Evolutionary conservation across 2,329 filamentous ascomycete genomes (phyloP).

Genomic region (Stemphylium beticola): DNA sequence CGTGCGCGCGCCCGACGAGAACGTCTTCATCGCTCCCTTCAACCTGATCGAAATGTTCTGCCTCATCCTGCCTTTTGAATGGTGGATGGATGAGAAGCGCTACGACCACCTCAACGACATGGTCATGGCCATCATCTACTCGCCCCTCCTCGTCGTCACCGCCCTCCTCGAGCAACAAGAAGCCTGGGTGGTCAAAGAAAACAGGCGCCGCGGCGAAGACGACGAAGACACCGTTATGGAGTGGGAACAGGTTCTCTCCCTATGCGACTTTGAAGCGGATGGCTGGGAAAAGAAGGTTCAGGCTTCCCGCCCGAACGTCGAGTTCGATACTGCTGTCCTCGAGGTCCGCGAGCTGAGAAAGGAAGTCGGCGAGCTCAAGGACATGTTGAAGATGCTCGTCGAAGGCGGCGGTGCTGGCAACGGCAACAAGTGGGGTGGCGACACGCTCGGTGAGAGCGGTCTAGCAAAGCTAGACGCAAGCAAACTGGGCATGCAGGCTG

Average conservation of each 20-base stretch:
- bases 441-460: slow-evolving; percentile 39
- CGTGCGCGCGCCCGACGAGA: slow-evolving; percentile 94
- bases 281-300: slow-evolving; percentile 85
- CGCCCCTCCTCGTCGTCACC: slow-evolving; percentile 78
- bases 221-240: slow-evolving; percentile 90
- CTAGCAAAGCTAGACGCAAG: slow-evolving; percentile 27
- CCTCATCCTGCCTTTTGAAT: slow-evolving; percentile 83
- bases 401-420: slow-evolving; percentile 16
- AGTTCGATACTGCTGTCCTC: slow-evolving; percentile 75
- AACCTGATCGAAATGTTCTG: slow-evolving; percentile 89
- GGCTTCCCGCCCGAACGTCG: slow-evolving; percentile 78
- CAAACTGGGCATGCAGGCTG: slow-evolving; percentile 16
- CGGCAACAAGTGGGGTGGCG: slow-evolving; percentile 33
- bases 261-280: slow-evolving; percentile 80
- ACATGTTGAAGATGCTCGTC: slow-evolving; percentile 40
- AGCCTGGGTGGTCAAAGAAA: slow-evolving; percentile 68
- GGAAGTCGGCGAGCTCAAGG: slow-evolving; percentile 55
- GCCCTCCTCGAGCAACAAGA: slow-evolving; percentile 63
- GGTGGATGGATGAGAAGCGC: slow-evolving; percentile 80
- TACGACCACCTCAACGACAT: slow-evolving; percentile 88
- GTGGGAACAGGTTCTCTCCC: slow-evolving; percentile 82
- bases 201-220: slow-evolving; percentile 79
- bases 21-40: slow-evolving; percentile 95
- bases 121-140: slow-evolving; percentile 87
- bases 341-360: slow-evolving; percentile 60